phyloP scores from a whole-genome alignment of 768 basidiomycete species.

The Amanita pallidorosea region DNA sequence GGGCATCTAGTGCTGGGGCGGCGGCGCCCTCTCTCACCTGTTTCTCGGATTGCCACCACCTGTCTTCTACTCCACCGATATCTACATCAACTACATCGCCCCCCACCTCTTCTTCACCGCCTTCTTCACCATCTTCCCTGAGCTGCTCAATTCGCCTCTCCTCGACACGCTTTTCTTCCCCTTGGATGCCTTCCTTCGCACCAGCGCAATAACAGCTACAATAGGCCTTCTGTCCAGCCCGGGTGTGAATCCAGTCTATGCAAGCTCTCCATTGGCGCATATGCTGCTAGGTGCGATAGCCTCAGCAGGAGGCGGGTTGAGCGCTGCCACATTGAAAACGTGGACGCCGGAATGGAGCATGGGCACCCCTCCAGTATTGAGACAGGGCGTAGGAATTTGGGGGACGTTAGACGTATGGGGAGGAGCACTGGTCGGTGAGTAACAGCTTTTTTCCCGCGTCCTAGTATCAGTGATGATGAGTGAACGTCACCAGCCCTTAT shows the following conservation, averaged over 20 bases:
- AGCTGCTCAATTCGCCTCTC: constrained; percentile 19
- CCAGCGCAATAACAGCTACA: constrained; percentile 25
- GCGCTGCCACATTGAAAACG: constrained; percentile 30
- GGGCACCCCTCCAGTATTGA: constrained; percentile 33
- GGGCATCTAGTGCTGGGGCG: constrained; percentile 33
- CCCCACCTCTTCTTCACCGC: constrained; percentile 34
- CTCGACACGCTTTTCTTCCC: constrained; percentile 38
- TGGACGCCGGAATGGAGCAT: constrained; percentile 36
- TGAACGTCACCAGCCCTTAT: constrained; percentile 15
- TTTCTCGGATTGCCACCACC: constrained; percentile 35
- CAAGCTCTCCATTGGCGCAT: constrained; percentile 30
- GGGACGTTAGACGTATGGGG: constrained; percentile 41
- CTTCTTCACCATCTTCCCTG: constrained; percentile 17
- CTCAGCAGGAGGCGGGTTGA: constrained; percentile 33
- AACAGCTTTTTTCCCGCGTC: neutral
- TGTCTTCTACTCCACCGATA: constrained; percentile 31
- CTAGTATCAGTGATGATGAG: neutral
- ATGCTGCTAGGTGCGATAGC: constrained; percentile 36
- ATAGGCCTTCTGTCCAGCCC: constrained; percentile 23
- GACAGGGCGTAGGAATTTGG: constrained; percentile 25
- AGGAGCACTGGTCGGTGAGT: constrained; percentile 33
- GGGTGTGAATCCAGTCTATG: constrained; percentile 23
- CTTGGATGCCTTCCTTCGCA: constrained; percentile 37
- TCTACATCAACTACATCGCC: constrained; percentile 36
- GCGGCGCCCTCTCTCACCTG: constrained; percentile 30